Evolutionary conservation across 352 stramenopile genomes (phyloP).

Genomic region (Pythium aristosporum): DNA sequence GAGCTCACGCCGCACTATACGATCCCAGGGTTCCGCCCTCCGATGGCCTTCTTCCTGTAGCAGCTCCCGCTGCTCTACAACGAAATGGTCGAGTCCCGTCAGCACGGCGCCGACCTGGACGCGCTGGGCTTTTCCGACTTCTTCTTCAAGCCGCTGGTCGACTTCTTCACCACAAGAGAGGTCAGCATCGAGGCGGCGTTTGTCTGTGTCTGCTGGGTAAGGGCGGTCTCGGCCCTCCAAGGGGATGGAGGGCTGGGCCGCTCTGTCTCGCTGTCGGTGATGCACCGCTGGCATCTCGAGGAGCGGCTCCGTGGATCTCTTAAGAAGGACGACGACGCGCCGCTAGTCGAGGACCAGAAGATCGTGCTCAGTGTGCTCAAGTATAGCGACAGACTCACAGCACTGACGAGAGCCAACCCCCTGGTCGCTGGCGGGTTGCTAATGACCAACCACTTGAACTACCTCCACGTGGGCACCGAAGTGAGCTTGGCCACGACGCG

Average conservation of each 20-base stretch:
- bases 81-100: background rate
- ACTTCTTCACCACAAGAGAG: background rate
- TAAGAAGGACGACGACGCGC: background rate
- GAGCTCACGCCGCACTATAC: constrained; percentile 3
- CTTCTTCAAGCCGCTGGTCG: constrained; percentile 3
- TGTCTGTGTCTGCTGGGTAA: constrained; percentile 7
- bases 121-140: background rate
- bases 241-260: constrained; percentile 4
- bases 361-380: background rate
- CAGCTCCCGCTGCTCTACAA: constrained; percentile 2
- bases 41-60: background rate
- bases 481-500: background rate
- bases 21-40: background rate
- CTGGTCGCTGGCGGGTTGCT: background rate
- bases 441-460: background rate
- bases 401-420: background rate
- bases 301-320: background rate
- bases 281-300: constrained; percentile 1
- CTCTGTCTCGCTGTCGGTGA: background rate
- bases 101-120: background rate
- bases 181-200: constrained; percentile 1
- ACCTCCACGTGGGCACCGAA: background rate
- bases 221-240: constrained; percentile 6
- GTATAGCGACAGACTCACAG: constrained; percentile 3
- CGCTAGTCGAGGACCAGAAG: background rate